phyloP scores from a whole-genome alignment of 106 monocot genomes.

The Dioscorea alata region DNA sequence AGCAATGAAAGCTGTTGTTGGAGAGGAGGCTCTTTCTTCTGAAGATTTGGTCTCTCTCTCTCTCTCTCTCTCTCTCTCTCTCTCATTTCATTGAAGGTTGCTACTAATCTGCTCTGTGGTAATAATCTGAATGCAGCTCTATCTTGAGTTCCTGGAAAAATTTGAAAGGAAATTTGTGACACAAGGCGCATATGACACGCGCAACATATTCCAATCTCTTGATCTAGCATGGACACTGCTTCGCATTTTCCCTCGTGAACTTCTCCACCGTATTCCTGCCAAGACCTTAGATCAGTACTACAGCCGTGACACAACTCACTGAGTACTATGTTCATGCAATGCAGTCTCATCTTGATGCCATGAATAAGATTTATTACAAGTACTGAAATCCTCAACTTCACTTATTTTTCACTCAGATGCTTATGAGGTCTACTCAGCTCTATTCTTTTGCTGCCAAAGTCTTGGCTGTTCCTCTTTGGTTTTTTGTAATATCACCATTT shows the following conservation, averaged over 20 bases:
- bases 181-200: constrained; percentile 95
- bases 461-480: not conserved
- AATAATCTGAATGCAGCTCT: constrained; percentile 48
- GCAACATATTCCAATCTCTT: constrained; percentile 97
- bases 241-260: constrained; percentile 93
- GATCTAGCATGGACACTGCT: constrained; percentile 92
- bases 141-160: constrained; percentile 93
- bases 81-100: too few relatives aligned
- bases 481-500: not conserved
- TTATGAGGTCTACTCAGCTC: not conserved
- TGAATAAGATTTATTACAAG: too few relatives aligned
- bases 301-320: constrained; percentile 58
- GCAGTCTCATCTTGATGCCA: too few relatives aligned
- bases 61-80: constrained; percentile 18
- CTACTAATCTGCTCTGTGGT: not conserved
- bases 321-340: not conserved
- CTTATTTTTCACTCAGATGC: too few relatives aligned
- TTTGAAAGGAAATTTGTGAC: constrained; percentile 90
- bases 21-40: constrained; percentile 97
- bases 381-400: too few relatives aligned
- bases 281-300: constrained; percentile 93
- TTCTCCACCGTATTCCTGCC: constrained; percentile 96
- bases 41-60: constrained; percentile 88
- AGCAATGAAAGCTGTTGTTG: constrained; percentile 98
- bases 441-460: constrained; percentile 7